phyloP scores from a whole-genome alignment of 2,329 filamentous ascomycete species.

The Neoscytalidium dimidiatum region DNA sequence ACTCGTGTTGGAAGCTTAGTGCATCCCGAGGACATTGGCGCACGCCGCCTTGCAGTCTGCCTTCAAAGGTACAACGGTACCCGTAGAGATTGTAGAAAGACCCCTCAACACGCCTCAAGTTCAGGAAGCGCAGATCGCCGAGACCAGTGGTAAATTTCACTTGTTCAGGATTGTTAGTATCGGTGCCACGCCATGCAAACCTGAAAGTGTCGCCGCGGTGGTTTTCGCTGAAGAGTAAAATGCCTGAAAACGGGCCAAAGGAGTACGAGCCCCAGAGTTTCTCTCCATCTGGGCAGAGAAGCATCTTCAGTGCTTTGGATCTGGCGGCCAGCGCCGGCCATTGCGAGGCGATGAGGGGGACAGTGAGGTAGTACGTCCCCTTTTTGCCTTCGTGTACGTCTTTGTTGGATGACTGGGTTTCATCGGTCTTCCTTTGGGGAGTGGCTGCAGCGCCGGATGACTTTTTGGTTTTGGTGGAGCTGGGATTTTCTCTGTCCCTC shows the following conservation, averaged over 20 bases:
- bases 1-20: neutral
- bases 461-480: neutral
- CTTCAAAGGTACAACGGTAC: neutral
- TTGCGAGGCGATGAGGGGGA: neutral
- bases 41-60: neutral
- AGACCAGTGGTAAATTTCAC: neutral
- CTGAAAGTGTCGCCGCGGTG: neutral
- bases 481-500: neutral
- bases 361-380: neutral
- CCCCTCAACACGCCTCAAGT: neutral
- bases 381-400: neutral
- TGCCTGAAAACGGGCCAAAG: neutral
- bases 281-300: neutral
- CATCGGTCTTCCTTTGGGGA: neutral
- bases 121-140: neutral
- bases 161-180: neutral
- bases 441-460: neutral
- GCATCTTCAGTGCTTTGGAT: neutral
- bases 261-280: neutral
- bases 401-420: neutral
- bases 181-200: conserved; percentile 2
- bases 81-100: conserved; percentile 1
- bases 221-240: neutral
- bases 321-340: neutral
- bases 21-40: neutral